These are phyloP conservation scores for Cladosporium halotolerans DNA, from an alignment of 2,329 filamentous ascomycete genomes.

Conservation along the genomic window DNA sequence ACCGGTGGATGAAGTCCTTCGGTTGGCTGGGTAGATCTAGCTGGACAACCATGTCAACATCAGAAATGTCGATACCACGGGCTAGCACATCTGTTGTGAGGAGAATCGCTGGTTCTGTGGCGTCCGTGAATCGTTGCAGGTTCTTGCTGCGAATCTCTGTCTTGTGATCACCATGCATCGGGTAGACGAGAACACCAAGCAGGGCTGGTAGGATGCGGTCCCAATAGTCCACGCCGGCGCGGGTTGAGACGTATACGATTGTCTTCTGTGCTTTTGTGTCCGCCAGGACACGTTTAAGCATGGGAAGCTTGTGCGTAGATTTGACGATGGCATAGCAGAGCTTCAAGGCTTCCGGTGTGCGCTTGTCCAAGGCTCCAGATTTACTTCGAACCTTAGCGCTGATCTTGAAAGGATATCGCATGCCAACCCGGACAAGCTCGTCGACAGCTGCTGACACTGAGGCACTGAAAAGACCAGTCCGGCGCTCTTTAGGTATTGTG, in stretches of 20 bases:
- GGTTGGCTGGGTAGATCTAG: conserved; percentile 80
- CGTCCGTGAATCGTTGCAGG: conserved; percentile 70
- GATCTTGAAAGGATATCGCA: conserved; percentile 92
- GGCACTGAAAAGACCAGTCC: conserved; percentile 90
- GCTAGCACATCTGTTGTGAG: conserved; percentile 91
- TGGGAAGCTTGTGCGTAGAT: conserved; percentile 73
- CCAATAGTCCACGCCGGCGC: conserved; percentile 92
- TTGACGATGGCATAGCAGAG: conserved; percentile 77
- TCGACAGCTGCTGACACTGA: conserved; percentile 93
- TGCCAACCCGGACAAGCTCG: conserved; percentile 83
- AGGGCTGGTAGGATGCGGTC: conserved; percentile 69
- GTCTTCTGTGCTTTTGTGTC: conserved; percentile 63
- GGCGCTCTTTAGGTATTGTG: conserved; percentile 81
- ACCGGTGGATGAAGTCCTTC: conserved; percentile 69
- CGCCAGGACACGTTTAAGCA: conserved; percentile 63
- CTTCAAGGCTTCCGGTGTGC: conserved; percentile 85
- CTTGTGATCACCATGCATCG: conserved; percentile 87
- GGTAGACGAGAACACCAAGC: conserved; percentile 64
- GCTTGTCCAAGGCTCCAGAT: conserved; percentile 70
- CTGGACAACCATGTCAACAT: conserved; percentile 86
- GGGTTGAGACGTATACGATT: conserved; percentile 90
- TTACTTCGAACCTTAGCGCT: conserved; percentile 82
- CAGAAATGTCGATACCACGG: conserved; percentile 82
- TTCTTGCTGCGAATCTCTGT: conserved; percentile 84
- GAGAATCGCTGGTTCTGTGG: conserved; percentile 69